A percentile compares a stretch with the other conserved stretches of the same genome.
Conservation (phyloP, 441 rosid species). For the Populus tomentosa region DNA sequence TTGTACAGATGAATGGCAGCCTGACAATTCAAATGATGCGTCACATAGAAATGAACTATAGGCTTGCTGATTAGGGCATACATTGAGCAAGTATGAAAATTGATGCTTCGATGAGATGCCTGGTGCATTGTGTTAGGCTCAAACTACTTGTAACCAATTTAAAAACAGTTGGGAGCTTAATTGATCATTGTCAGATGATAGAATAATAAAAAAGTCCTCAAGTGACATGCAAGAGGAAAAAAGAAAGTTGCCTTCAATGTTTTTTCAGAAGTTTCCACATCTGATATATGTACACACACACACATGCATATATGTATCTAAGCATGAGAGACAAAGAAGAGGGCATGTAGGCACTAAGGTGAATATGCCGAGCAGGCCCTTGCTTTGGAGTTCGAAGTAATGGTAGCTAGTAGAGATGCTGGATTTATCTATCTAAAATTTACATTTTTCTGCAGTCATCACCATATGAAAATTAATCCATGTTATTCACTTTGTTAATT, state of each 20-base stretch:
- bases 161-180: neutral
- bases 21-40: neutral
- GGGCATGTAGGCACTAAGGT: neutral
- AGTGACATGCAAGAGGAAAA: neutral
- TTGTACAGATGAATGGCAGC: neutral
- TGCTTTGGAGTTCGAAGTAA: neutral
- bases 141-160: neutral
- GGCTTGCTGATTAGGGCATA: neutral
- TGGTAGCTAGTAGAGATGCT: neutral
- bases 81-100: neutral
- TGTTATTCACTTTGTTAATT: neutral
- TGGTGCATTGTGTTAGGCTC: neutral
- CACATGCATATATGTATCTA: neutral
- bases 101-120: conserved; percentile 4
- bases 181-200: neutral
- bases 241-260: neutral
- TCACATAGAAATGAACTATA: neutral
- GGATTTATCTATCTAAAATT: neutral
- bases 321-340: neutral
- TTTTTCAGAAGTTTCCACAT: neutral
- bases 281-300: too few relatives aligned
- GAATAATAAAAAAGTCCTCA: neutral
- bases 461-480: neutral
- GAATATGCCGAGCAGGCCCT: neutral
- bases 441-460: neutral